Base-by-base conservation (phyloP, 805 yeast species). In the Wickerhamiella siamensis region DNA sequence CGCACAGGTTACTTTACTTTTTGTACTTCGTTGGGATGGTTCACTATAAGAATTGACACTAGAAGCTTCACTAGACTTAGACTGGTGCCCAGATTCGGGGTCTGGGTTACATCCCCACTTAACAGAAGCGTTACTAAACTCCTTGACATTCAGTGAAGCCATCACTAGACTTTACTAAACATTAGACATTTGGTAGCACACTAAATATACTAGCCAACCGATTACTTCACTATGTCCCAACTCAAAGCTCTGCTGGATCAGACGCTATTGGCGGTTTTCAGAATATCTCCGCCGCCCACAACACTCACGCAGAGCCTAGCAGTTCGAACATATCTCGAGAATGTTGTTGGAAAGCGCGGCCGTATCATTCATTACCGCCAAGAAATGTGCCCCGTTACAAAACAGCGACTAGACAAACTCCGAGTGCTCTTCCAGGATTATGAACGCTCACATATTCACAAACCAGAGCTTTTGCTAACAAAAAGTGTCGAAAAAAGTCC, bases 301-400 rank as follows among this genome's bases (percentile, higher is more conserved):
- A 36, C 48, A 20, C 40, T 52, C 5, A 36, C 44, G 9, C 51
- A 51, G 26, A 41, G 47, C 39, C 41, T 51, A 29, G 47, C 45
- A 10, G 20, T 48, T 2, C 41, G 45, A 40, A 35, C 35, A 5
- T 33, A 37, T n/a, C 19, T 52, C 21, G 27, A 21, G 31, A 31
- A 38, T 10, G 40, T 42, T 18, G 42, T 53, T 12, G 47, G 47
- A 10, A 36, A 43, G 14, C 38, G 40, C 5, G 60, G 56, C 41
- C 40, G 45, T 18, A 43, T 58, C 22, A 44, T 58, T 16, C 54
- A 50, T 33, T 58, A 55, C 47, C 47, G 47, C 18, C 59, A 56
- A 44, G 47, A 48, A 12, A 41, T 48, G 38, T 57, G 61, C 36
- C 60, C 61, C 4, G 59, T 57, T 14, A 57, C 62, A 17, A 56